Conservation (phyloP, 23 red algal genomes). For the Gracilaria caudata region DNA sequence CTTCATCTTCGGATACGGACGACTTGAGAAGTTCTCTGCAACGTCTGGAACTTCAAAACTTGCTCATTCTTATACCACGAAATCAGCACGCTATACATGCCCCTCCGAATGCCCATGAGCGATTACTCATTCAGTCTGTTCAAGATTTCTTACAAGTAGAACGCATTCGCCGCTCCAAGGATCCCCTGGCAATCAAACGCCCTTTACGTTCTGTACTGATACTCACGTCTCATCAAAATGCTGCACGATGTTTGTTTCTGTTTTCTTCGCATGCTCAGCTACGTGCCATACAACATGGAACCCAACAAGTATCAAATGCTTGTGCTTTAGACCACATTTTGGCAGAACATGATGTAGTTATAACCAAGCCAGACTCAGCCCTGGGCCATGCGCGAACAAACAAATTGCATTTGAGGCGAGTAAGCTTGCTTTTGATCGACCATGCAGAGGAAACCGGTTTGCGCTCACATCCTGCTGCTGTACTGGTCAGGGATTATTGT, state of each 20-base stretch:
- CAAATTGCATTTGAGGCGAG: constrained; percentile 21
- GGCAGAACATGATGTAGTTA: constrained; percentile 17
- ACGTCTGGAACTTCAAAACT: constrained; percentile 27
- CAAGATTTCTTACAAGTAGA: constrained; percentile 23
- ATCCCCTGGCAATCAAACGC: constrained; percentile 21
- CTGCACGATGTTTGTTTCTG: neutral
- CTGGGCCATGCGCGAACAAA: constrained; percentile 1
- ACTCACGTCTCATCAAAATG: neutral
- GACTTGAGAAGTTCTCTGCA: neutral
- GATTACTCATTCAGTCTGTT: constrained; percentile 5
- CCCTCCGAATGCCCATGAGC: constrained; percentile 6
- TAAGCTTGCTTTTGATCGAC: constrained; percentile 42
- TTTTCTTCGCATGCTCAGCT: constrained; percentile 29
- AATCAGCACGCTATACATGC: too few relatives aligned
- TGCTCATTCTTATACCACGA: constrained; percentile 9
- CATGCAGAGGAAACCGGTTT: constrained; percentile 8
- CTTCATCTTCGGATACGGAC: neutral
- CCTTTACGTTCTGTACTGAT: constrained; percentile 15
- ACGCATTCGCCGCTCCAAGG: constrained; percentile 25
- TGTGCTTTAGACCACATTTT: neutral
- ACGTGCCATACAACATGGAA: neutral
- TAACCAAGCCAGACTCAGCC: neutral
- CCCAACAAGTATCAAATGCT: neutral
- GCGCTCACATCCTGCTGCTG: constrained; percentile 31
- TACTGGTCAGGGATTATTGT: constrained; percentile 49